Evolutionary conservation across 2,329 filamentous ascomycete genomes (phyloP).

Genomic region (Neonectria faginata): DNA sequence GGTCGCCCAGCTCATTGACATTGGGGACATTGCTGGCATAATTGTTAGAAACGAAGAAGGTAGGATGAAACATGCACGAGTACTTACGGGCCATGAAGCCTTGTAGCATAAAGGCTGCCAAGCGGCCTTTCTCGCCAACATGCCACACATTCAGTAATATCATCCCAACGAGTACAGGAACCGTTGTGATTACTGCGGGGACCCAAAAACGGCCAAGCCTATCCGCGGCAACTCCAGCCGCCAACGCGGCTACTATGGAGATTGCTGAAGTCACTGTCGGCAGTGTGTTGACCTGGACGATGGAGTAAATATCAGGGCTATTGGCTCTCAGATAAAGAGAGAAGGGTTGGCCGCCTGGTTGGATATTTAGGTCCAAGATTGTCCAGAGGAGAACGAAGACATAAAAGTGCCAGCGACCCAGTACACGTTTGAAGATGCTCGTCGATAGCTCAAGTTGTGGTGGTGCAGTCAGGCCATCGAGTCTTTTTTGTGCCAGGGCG

Average conservation of each 20-base stretch:
- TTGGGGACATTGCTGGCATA: slow-evolving; percentile 38
- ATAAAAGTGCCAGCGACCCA: slow-evolving; percentile 55
- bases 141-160: slow-evolving; percentile 52
- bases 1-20: slow-evolving; percentile 54
- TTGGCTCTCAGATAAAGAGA: slow-evolving; percentile 56
- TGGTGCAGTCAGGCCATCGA: slow-evolving; percentile 45
- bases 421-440: slow-evolving; percentile 52
- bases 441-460: slow-evolving; percentile 48
- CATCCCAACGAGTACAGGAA: slow-evolving; percentile 51
- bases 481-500: slow-evolving; percentile 47
- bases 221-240: slow-evolving; percentile 50
- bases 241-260: slow-evolving; percentile 51
- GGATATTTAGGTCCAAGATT: slow-evolving; percentile 53
- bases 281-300: slow-evolving; percentile 55
- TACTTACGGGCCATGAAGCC: no score
- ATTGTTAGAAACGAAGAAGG: no score
- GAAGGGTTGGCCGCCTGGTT: slow-evolving; percentile 51
- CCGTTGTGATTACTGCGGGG: slow-evolving; percentile 43
- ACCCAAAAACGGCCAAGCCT: slow-evolving; percentile 51
- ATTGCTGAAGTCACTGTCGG: slow-evolving; percentile 55
- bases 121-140: slow-evolving; percentile 51
- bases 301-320: slow-evolving; percentile 50
- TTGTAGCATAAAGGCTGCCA: slow-evolving; percentile 35
- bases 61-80: no score
- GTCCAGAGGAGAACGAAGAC: slow-evolving; percentile 53